These are phyloP conservation scores for Globisporangium canariense DNA, from an alignment of 352 stramenopile species.

Conservation along the genomic window DNA sequence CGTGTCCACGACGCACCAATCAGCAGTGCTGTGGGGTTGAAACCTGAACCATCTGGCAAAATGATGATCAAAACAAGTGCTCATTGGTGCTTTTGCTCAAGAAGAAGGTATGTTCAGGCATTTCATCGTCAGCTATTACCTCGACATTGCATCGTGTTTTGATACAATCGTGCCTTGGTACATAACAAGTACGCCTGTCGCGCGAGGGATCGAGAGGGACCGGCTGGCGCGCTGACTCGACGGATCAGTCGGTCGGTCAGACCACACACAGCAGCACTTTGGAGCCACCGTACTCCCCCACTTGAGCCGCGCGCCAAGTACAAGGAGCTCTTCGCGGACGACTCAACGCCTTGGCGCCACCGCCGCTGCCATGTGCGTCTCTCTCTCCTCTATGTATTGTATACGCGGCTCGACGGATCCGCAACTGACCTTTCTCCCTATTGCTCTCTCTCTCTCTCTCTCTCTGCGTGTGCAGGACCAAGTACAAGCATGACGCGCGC, in stretches of 20 bases:
- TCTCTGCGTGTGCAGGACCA: slow-evolving; percentile 21
- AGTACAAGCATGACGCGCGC: slow-evolving; percentile 70
- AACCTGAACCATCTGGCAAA: no score
- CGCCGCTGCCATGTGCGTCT: slow-evolving; percentile 2
- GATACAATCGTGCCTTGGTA: neutral
- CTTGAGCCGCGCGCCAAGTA: slow-evolving; percentile 16
- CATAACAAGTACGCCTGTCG: neutral
- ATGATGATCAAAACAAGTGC: no score
- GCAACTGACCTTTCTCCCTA: neutral
- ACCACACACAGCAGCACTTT: no score
- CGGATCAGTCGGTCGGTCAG: neutral
- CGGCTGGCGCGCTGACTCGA: slow-evolving; percentile 2
- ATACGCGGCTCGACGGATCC: neutral
- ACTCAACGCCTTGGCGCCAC: neutral
- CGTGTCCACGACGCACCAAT: no score
- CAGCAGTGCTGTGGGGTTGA: no score
- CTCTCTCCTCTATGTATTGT: neutral
- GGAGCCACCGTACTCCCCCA: slow-evolving; percentile 4
- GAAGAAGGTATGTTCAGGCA: no score
- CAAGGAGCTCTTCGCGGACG: slow-evolving; percentile 8
- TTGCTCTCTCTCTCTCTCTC: neutral
- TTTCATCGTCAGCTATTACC: no score
- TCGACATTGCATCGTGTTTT: no score
- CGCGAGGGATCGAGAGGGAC: neutral
- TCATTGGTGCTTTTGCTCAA: no score